Percentiles rank a stretch among this genome's conserved stretches.
These are phyloP conservation scores for Chrysophaeum taylorii DNA, from an alignment of 352 stramenopile genomes.

Conservation along the genomic window DNA sequence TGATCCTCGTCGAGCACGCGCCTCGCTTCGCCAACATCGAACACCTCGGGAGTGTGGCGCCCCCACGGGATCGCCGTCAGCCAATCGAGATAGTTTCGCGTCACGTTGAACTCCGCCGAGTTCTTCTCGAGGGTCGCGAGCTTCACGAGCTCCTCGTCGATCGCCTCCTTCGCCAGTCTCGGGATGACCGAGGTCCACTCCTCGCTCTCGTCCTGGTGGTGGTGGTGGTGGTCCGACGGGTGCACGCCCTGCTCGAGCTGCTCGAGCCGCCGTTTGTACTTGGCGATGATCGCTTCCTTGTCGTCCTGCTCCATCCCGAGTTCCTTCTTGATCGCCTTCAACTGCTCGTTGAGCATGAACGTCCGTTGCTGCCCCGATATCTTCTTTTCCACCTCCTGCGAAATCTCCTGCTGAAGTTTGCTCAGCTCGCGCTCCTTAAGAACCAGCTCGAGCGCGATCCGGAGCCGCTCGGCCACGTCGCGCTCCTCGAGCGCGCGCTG, in stretches of 20 bases:
- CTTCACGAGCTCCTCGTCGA: slow-evolving; percentile 95
- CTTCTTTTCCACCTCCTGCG: slow-evolving; percentile 64
- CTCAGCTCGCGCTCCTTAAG: slow-evolving; percentile 89
- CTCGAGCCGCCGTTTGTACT: slow-evolving; percentile 70
- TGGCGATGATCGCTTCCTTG: slow-evolving; percentile 92
- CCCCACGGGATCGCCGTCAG: slow-evolving; percentile 92
- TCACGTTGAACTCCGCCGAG: slow-evolving; percentile 96
- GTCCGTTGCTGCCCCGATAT: slow-evolving; percentile 93
- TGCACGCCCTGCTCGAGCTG: slow-evolving; percentile 22
- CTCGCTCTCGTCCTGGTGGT: no score
- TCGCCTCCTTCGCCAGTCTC: slow-evolving; percentile 67
- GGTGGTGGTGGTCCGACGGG: no score
- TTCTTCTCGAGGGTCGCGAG: slow-evolving; percentile 94
- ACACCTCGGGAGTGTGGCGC: slow-evolving; percentile 86
- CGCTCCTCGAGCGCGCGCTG: slow-evolving; percentile 84
- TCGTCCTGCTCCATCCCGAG: slow-evolving; percentile 97
- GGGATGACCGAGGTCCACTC: slow-evolving; percentile 37
- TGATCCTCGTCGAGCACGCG: slow-evolving; percentile 89
- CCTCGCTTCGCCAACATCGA: slow-evolving; percentile 83
- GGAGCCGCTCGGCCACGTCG: slow-evolving; percentile 81
- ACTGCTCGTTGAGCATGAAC: slow-evolving; percentile 95
- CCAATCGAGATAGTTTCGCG: slow-evolving; percentile 96
- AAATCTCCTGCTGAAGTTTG: slow-evolving; percentile 94
- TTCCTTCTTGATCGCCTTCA: slow-evolving; percentile 99
- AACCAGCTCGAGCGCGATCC: slow-evolving; percentile 88